Evolutionary conservation across 1,284 basidiomycete species (phyloP), one percentile per base, ranked within the genome.

Genomic region (Trichosporon sp.): DNA sequence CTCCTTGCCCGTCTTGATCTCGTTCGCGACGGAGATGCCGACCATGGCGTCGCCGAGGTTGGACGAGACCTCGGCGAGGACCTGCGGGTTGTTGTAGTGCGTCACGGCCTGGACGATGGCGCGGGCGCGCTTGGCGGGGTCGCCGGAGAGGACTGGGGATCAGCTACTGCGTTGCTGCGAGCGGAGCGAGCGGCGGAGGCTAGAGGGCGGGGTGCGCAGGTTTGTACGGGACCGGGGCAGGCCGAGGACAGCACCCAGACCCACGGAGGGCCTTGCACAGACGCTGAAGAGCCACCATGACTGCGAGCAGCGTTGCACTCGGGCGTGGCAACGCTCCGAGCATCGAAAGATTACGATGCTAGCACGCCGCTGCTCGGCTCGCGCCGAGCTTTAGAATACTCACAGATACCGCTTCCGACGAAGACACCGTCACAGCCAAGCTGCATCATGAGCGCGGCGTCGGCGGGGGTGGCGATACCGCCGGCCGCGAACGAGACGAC

Each of bases 381-480:
- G 26, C 38, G 35, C 38, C 38, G 38, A 40, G 38, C 7, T 10
- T 7, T 5, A 21, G 43, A 48, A 21, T 12, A 87, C 91, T 73
- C 78, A 93, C 93, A 97, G 81, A 97, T 95, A 67, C 95, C 95
- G 32, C 94, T 97, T 35, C 96, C 95, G 75, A 97, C 95, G 78
- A 94, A 94, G 54, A 94, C 93, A 87, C 97, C 96, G 82, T 99
- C 96, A 83, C 94, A 96, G 66, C 96, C 96, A 48, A 99, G 89
- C 83, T 98, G 96, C 96, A 99, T 99, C 96, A 99, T 98, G 75
- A 99, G 86, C 2, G 97, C 97, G 26, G 96, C 97, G 83, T 99
- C 96, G 75, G 83, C 95, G 65, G 96, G 96, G 4, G 96, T 98
- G 66, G 97, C 96, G 71, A 99, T 90, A 75, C 96, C 96, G 73